These are phyloP conservation scores for Trametes elegans DNA, from an alignment of 768 basidiomycete genomes.

Conservation along the genomic window DNA sequence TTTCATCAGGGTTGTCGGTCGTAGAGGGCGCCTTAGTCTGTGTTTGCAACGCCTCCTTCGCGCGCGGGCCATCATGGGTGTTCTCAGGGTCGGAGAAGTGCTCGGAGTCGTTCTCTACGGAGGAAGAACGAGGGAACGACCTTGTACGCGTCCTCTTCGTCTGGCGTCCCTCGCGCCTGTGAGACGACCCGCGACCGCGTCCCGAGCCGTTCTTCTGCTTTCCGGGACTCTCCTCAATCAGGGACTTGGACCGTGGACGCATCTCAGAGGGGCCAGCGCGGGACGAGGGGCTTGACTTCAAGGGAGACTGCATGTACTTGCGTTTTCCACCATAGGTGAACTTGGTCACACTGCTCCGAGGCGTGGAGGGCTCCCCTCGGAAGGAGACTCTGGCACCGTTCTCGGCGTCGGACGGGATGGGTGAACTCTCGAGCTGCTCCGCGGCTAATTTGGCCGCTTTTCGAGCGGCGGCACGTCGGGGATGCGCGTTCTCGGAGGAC, in stretches of 20 bases:
- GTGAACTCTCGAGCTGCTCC: constrained; percentile 26
- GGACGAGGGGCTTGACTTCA: neutral
- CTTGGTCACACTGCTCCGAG: constrained; percentile 15
- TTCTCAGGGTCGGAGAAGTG: neutral
- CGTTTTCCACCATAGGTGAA: constrained; percentile 20
- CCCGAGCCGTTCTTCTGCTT: neutral
- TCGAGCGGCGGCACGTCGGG: constrained; percentile 24
- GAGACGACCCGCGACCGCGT: neutral
- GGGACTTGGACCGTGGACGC: neutral
- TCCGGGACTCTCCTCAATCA: neutral
- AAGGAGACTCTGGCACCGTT: constrained; percentile 10
- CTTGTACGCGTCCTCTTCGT: neutral
- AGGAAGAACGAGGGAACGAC: neutral
- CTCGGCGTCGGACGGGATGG: constrained; percentile 19
- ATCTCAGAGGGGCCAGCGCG: neutral
- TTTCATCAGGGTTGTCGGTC: too few species aligned
- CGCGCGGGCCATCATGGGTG: neutral
- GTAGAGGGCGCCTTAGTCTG: too few species aligned
- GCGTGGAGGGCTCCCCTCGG: constrained; percentile 23
- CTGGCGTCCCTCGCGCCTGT: neutral
- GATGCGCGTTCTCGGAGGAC: neutral
- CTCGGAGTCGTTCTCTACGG: neutral
- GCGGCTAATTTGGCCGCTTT: constrained; percentile 23
- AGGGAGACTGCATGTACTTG: constrained; percentile 6
- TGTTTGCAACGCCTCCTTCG: neutral